Evolutionary conservation across 1,284 basidiomycete species (phyloP).

Genomic region (Apiotrichum gamsii): DNA sequence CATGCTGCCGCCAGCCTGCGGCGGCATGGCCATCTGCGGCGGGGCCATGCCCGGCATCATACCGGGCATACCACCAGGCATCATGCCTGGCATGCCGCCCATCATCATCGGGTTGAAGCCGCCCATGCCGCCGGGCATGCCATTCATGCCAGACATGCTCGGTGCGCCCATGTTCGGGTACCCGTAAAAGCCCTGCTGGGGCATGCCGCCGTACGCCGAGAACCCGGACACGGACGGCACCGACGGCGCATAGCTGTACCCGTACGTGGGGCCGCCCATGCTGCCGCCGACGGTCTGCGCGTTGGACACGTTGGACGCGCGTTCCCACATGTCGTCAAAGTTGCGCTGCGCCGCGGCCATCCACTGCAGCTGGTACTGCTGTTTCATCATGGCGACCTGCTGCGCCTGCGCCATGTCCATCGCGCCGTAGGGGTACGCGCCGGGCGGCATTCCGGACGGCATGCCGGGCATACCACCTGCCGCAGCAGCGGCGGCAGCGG

Average conservation of each 20-base stretch:
- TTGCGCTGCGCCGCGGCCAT: slow-evolving; percentile 38
- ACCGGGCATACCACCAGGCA: neutral
- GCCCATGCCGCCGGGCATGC: neutral
- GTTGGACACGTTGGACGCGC: slow-evolving; percentile 26
- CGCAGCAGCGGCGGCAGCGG: neutral
- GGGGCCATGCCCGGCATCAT: slow-evolving; percentile 4
- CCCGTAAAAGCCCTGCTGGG: slow-evolving; percentile 3
- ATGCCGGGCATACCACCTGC: neutral
- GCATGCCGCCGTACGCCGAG: neutral
- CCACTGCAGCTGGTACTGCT: slow-evolving; percentile 39
- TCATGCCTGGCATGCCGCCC: neutral
- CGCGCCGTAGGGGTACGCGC: neutral
- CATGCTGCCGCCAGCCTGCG: slow-evolving; percentile 21
- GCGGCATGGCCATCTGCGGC: neutral
- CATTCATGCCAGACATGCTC: neutral
- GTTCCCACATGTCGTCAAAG: slow-evolving; percentile 44
- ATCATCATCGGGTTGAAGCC: neutral
- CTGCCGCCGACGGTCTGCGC: slow-evolving; percentile 13
- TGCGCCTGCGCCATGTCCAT: neutral
- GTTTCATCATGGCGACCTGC: slow-evolving; percentile 26
- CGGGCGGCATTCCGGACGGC: neutral
- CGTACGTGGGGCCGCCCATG: slow-evolving; percentile 8
- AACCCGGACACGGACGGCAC: neutral
- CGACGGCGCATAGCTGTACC: slow-evolving; percentile 12
- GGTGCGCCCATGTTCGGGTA: slow-evolving; percentile 6